These are phyloP conservation scores for Dipodascus geniculatus DNA, from an alignment of 805 yeast species.

Conservation along the genomic window DNA sequence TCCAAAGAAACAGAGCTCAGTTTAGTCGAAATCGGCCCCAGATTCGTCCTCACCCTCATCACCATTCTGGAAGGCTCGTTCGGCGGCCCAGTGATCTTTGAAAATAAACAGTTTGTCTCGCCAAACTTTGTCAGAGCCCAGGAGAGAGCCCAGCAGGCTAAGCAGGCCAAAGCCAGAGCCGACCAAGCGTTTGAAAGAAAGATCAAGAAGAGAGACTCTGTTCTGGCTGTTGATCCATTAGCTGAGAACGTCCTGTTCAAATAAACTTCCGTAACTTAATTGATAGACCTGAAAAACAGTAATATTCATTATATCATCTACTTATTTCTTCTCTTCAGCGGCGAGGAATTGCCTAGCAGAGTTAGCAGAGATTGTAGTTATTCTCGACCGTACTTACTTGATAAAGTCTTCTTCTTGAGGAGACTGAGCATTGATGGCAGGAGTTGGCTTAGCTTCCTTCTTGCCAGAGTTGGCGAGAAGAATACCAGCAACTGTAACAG, in stretches of 20 bases:
- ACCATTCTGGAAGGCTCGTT: constrained; percentile 92
- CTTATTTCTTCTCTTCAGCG: not conserved
- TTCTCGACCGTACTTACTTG: constrained; percentile 17
- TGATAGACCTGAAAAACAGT: not conserved
- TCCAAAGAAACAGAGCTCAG: constrained; percentile 48
- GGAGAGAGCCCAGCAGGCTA: constrained; percentile 65
- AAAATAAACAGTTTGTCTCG: constrained; percentile 91
- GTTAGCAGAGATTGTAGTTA: not conserved
- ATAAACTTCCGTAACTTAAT: constrained; percentile 15
- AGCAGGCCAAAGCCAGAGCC: constrained; percentile 62
- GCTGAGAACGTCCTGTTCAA: constrained; percentile 69
- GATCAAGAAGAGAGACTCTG: constrained; percentile 61
- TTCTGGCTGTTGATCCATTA: constrained; percentile 66
- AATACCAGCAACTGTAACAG: constrained; percentile 49
- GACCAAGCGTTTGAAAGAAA: constrained; percentile 71
- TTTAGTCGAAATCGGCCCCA: constrained; percentile 91
- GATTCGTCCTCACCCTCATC: constrained; percentile 86
- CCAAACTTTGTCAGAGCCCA: constrained; percentile 95
- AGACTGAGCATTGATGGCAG: constrained; percentile 62
- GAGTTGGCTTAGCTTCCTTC: constrained; percentile 43
- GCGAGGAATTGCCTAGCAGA: not conserved
- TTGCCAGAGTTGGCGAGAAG: constrained; percentile 63
- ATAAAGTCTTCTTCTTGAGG: constrained; percentile 88
- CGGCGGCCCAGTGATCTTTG: constrained; percentile 95
- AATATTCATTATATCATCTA: not conserved